Conservation (phyloP, 305 asterid species). For the Solanum hybrid region DNA sequence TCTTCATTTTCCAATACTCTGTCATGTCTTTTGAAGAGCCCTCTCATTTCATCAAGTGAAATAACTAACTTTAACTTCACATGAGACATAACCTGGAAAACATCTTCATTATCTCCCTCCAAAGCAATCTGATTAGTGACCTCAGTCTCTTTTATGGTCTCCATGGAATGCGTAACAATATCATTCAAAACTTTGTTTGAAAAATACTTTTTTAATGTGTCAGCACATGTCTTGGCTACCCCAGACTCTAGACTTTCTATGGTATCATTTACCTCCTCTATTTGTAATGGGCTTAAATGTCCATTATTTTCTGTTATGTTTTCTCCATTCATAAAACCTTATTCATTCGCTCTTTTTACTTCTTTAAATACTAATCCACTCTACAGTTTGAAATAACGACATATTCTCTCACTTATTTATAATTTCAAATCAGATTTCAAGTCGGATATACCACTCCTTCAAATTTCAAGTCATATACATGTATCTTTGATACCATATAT, state of each 20-base stretch:
- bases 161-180: too few species aligned
- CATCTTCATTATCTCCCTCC: too few species aligned
- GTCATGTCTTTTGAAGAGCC: not conserved
- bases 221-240: too few species aligned
- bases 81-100: too few species aligned
- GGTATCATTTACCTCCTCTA: not conserved
- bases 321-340: not conserved
- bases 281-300: not conserved
- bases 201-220: too few species aligned
- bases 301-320: not conserved
- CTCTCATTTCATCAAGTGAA: not conserved
- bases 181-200: too few species aligned
- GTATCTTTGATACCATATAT: not conserved
- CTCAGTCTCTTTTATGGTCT: too few species aligned
- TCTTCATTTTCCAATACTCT: too few species aligned
- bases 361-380: not conserved
- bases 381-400: not conserved
- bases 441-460: not conserved
- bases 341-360: not conserved
- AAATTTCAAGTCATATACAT: not conserved
- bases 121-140: too few species aligned
- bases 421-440: too few species aligned
- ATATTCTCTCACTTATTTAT: not conserved
- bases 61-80: not conserved
- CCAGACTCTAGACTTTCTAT: too few species aligned